Base-by-base conservation (phyloP, 2,329 filamentous ascomycete genomes). In the Diaporthe destruens region DNA sequence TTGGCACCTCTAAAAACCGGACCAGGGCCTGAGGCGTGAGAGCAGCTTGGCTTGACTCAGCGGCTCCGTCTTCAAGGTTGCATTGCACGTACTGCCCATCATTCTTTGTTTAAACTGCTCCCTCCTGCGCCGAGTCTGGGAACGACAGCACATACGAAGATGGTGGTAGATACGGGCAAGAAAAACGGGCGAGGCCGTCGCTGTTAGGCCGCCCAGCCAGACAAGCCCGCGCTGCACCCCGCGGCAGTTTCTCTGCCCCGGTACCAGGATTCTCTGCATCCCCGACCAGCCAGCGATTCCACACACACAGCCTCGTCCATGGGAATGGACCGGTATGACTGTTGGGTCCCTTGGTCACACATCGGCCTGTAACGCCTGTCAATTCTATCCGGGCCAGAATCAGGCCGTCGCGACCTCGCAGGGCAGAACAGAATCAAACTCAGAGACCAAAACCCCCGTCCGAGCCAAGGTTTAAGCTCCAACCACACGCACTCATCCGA, bases 141-240 rank as follows among this genome's bases (percentile, higher is more conserved):
- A 53, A 53, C 47, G 39, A 53, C 47, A 66, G 61, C 47, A 70
- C 6, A 34, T 6, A 34, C 68, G 11, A 34, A 47, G 42, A 32
- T 54, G 32, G 68, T 25, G 36, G 68, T 34, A 61, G 55, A 61
- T 23, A 25, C 16, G 49, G 36, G 53, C 44, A 42, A 39, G 9
- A 39, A 20, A 2, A 66, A 70, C 39, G 56, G 29, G 34, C 44
- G 20, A 61, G 32, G 44, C 44, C 36, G 53, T 49, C 29, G 44
- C 68, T 70, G 68, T 53, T 70, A 70, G 57, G 44, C 68, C 32
- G 49, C 55, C 39, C 55, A 53, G 57, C 57, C 68, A 61, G 34
- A 47, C 67, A 61, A 57, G 53, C 53, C 66, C 54, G 32, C 54
- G 20, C 54, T 56, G 51, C 29, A 55, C 49, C 42, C 32, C 68